Percentiles rank a stretch among this genome's conserved stretches.
These are phyloP conservation scores for Termitomyces sp. DNA, from an alignment of 768 basidiomycete species.

Conservation along the genomic window DNA sequence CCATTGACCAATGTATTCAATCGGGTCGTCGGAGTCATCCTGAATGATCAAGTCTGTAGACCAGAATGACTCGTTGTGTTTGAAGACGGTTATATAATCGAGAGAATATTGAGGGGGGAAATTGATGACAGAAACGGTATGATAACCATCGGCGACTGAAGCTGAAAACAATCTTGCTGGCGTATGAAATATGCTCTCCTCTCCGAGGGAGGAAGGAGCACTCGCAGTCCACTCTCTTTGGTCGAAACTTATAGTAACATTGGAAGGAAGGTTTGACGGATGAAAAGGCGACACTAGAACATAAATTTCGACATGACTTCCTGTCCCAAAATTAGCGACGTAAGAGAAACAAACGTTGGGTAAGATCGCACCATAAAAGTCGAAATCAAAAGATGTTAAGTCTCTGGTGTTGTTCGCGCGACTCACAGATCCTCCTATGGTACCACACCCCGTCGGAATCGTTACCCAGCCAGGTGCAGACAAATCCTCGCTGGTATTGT, in stretches of 20 bases:
- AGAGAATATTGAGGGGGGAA: not conserved
- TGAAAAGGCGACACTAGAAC: not conserved
- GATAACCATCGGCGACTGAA: not conserved
- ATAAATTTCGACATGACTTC: not conserved
- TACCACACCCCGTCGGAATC: not conserved
- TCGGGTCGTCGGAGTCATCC: not conserved
- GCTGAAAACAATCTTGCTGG: not conserved
- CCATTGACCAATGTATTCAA: not conserved
- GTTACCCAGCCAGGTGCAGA: not conserved
- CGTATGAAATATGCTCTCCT: not conserved
- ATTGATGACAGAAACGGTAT: not conserved
- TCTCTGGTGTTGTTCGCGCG: not conserved
- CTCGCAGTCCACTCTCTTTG: too few species aligned
- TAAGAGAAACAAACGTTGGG: not conserved
- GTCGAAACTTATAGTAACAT: not conserved
- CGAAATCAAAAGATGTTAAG: not conserved
- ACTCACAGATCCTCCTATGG: not conserved
- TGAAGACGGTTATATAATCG: not conserved
- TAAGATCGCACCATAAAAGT: not conserved
- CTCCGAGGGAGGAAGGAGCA: not conserved
- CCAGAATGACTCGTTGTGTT: too few species aligned
- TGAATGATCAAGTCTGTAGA: not conserved
- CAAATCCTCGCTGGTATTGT: not conserved
- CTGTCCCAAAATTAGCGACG: not conserved
- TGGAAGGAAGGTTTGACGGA: not conserved